Evolutionary conservation across 139 green algal genomes (phyloP).

Genomic region (Astrephomene gubernaculifera): DNA sequence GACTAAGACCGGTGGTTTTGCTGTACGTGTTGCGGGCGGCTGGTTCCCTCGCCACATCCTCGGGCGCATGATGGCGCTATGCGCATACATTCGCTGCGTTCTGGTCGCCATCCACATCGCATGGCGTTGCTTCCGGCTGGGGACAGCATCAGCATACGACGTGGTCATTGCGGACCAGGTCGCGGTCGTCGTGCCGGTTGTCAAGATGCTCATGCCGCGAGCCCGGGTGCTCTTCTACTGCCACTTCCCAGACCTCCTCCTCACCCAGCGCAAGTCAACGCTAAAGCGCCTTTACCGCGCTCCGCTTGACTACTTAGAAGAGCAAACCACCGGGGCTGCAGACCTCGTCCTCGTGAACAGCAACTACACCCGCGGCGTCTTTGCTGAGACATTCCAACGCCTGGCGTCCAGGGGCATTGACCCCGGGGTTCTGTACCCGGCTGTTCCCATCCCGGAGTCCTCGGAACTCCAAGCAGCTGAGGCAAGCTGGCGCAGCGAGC

Average conservation of each 20-base stretch:
- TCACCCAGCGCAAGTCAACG: slow-evolving; percentile 64
- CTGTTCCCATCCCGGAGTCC: slow-evolving; percentile 74
- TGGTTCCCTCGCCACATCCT: slow-evolving; percentile 91
- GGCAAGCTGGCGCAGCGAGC: slow-evolving; percentile 50
- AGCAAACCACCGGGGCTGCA: slow-evolving; percentile 83
- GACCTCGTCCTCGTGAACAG: slow-evolving; percentile 94
- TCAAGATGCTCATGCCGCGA: slow-evolving; percentile 69
- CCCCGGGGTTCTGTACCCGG: slow-evolving; percentile 92
- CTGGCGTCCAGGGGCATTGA: slow-evolving; percentile 52
- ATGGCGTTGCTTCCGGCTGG: slow-evolving; percentile 44
- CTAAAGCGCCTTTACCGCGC: slow-evolving; percentile 39
- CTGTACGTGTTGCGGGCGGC: slow-evolving; percentile 77
- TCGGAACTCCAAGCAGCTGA: slow-evolving; percentile 57
- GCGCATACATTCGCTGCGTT: slow-evolving; percentile 88
- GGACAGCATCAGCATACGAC: slow-evolving; percentile 70
- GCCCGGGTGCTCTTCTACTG: slow-evolving; percentile 96
- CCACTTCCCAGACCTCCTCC: slow-evolving; percentile 97
- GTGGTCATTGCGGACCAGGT: slow-evolving; percentile 89
- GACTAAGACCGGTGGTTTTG: slow-evolving; percentile 83
- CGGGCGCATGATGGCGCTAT: slow-evolving; percentile 81
- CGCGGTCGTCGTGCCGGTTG: slow-evolving; percentile 80
- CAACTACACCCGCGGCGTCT: slow-evolving; percentile 88
- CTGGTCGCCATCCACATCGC: slow-evolving; percentile 77
- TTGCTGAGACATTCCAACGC: slow-evolving; percentile 84
- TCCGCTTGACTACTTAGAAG: slow-evolving; percentile 89